Base-by-base conservation (phyloP, 805 yeast species). In the Tetrapisispora arboricola region DNA sequence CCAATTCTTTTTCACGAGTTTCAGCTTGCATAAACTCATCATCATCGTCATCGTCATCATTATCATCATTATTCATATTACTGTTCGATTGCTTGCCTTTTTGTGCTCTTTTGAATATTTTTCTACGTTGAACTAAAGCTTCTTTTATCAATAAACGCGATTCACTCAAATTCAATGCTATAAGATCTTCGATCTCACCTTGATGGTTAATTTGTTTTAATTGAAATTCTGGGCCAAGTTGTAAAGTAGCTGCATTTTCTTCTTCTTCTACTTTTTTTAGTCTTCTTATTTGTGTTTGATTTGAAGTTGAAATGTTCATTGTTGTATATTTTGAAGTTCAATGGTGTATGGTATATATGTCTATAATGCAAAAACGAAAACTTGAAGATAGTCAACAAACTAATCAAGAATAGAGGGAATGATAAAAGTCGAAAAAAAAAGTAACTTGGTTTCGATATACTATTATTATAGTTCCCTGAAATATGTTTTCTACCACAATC, bases 221-320 rank as follows among this genome's bases (percentile, higher is more conserved):
- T 52, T 80, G 88, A 57, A 92, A 92, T 65, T 92, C 98, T 21
- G 95, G 90, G 9, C 98, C 98, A 42, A 92, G 73, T 55, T 83
- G 81, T 51, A 92, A 71, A 39, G 75, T 72, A 0, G 95, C 78
- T 0, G 97, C 94, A 55, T 92, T 94, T 57, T 90, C 97, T 55
- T 88, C 96, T 48, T 84, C 95, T 44, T 80, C 88, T 32, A 76
- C 71, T 44, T 78, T 79, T 43, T 69, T 73, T 31, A 64, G 67
- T 39, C 79, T 75, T 62, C 95, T 76, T 66, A 94, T 78, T 58
- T 86, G 75, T 34, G 83, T 84, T 21, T 88, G 90, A 4, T 96
- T 84, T 39, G 95, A 84, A 29, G 94, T 84, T 28, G 95, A 83
- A 30, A 85, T 78, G 61, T 87, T 87, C 96, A 87, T 86, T 15